Conservation (phyloP, 495 filamentous ascomycete genomes). For the Neurospora intermedia region DNA sequence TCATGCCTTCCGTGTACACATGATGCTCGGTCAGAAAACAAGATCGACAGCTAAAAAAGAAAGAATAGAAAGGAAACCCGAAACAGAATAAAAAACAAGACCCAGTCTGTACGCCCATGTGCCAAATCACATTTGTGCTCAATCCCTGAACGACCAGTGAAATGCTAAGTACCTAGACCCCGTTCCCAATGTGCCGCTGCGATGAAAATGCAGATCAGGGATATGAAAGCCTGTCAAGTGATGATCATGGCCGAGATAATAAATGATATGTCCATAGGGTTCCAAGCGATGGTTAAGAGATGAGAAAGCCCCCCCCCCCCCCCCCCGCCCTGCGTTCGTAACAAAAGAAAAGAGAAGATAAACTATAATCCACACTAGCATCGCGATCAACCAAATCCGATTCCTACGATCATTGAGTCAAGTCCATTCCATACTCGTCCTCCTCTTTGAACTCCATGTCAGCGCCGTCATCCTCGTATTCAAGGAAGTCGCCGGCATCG, state of each 20-base stretch:
- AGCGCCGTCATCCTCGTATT: conserved; percentile 51
- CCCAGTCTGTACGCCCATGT: background rate
- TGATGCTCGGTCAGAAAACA: background rate
- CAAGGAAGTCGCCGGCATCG: conserved; percentile 58
- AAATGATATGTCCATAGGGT: background rate
- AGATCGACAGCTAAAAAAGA: background rate
- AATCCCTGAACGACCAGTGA: conserved; percentile 10
- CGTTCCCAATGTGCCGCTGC: background rate
- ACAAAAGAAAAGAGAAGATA: conserved; percentile 1
- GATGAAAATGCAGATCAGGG: conserved; percentile 1
- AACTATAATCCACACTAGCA: background rate
- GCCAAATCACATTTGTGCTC: background rate
- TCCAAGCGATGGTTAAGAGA: conserved; percentile 14
- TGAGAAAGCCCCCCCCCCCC: conserved; percentile 13
- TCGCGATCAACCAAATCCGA: background rate
- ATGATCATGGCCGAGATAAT: background rate
- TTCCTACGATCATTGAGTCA: conserved; percentile 21
- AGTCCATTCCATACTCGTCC: conserved; percentile 79
- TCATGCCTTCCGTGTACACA: background rate
- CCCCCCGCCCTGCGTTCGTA: background rate
- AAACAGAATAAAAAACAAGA: background rate
- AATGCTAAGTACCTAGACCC: conserved; percentile 9
- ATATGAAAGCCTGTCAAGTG: background rate
- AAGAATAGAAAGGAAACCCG: background rate
- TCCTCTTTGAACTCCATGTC: conserved; percentile 77